These are phyloP conservation scores for Camellia lanceoleosa DNA, from an alignment of 148 eudicot species.

Conservation along the genomic window DNA sequence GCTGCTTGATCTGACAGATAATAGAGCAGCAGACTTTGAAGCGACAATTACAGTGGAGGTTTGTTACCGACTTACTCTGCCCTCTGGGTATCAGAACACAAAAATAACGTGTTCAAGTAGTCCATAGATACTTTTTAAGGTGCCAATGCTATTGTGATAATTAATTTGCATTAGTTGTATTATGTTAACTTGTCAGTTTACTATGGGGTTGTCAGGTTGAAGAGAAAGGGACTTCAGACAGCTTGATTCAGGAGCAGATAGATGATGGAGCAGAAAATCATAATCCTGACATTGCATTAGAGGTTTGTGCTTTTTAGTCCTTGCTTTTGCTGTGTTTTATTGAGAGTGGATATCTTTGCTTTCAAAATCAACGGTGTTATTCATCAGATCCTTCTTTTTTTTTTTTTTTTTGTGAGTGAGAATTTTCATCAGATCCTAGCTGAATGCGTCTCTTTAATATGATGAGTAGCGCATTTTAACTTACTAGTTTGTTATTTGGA, in stretches of 20 bases:
- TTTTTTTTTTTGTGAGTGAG: no score
- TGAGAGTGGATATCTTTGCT: background rate
- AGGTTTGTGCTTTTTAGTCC: slow-evolving; percentile 27
- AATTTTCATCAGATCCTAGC: background rate
- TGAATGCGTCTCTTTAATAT: background rate
- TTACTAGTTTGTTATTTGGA: background rate
- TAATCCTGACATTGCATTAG: slow-evolving; percentile 17
- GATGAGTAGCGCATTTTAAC: background rate
- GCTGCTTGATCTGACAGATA: slow-evolving; percentile 21
- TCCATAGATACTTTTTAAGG: background rate
- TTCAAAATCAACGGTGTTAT: background rate
- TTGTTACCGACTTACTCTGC: background rate
- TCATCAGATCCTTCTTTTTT: no score
- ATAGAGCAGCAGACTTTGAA: slow-evolving; percentile 21
- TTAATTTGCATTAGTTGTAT: background rate
- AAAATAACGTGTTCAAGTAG: background rate
- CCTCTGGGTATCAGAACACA: background rate
- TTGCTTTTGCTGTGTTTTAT: background rate
- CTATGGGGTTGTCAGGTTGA: slow-evolving; percentile 30
- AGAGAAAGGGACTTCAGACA: slow-evolving; percentile 25
- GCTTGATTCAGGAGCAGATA: slow-evolving; percentile 27
- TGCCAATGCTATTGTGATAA: background rate
- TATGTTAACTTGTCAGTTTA: background rate
- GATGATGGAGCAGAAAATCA: slow-evolving; percentile 17
- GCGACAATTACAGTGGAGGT: slow-evolving; percentile 25